These are phyloP conservation scores for Pyricularia sp. DNA, from an alignment of 2,329 filamentous ascomycete genomes.

Conservation along the genomic window DNA sequence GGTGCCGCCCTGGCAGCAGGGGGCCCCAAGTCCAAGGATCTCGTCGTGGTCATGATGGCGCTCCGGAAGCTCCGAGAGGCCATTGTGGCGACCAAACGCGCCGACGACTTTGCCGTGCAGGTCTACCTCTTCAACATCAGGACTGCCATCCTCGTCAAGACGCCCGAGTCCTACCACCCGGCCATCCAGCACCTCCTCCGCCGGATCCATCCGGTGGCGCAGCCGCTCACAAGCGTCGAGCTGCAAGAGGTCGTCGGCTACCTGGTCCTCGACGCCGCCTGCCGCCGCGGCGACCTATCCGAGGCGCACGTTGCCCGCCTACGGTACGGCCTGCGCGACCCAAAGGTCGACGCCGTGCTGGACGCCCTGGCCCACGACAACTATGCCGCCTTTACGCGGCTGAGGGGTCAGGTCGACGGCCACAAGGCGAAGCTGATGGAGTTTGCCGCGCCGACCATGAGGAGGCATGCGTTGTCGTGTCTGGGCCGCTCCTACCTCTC, in stretches of 20 bases:
- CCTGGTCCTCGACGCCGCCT: constrained; percentile 79
- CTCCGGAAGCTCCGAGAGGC: constrained; percentile 90
- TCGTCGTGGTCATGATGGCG: constrained; percentile 69
- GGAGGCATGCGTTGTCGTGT: constrained; percentile 74
- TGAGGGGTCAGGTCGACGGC: constrained; percentile 66
- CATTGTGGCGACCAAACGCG: constrained; percentile 67
- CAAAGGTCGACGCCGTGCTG: constrained; percentile 61
- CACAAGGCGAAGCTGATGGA: constrained; percentile 73
- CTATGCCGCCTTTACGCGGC: constrained; percentile 68
- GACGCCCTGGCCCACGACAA: constrained; percentile 69
- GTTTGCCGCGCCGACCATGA: constrained; percentile 66
- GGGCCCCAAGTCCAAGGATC: constrained; percentile 44
- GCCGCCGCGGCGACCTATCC: constrained; percentile 65
- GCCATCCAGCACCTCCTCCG: constrained; percentile 73
- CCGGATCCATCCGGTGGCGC: constrained; percentile 31
- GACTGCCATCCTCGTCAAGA: constrained; percentile 67
- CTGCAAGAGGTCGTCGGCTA: constrained; percentile 73
- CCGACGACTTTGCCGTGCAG: constrained; percentile 75
- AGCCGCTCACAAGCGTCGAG: constrained; percentile 60
- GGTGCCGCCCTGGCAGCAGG: constrained; percentile 7
- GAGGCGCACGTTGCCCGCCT: constrained; percentile 62
- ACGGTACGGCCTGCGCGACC: constrained; percentile 52
- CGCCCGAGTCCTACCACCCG: constrained; percentile 84
- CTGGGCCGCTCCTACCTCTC: constrained; percentile 73
- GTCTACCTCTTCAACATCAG: constrained; percentile 89